Evolutionary conservation across 805 yeast species (phyloP), one percentile per base, ranked within the genome.

Genomic region (Saccharomycopsis javanensis): DNA sequence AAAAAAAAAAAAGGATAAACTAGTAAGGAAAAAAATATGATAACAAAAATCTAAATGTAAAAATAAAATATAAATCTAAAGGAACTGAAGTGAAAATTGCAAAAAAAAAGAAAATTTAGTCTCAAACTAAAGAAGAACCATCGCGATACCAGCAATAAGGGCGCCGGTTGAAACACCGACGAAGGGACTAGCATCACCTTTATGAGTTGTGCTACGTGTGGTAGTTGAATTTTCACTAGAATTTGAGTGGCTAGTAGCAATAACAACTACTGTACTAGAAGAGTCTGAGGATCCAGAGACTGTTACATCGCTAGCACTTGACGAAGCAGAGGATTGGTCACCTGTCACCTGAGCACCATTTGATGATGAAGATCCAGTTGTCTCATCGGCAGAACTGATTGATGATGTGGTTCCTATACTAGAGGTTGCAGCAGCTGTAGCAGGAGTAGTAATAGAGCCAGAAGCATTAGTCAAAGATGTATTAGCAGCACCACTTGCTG

Each of bases 131-230:
- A 38, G 50, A 46, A 53, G 45, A n/a, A 51, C 52, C 45, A 51
- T 16, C 30, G 55, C 58, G 15, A 56, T 18, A 45, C 53, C 58
- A 33, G 58, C 58, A 3, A 45, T 28, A 23, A 56, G 23, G 10
- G 50, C 25, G 7, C 55, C 53, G 15, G 53, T 13, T 4, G 58
- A 56, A 7, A 45, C 37, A 23, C 53, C 55, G 13, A 31, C 20
- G 5, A 52, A 18, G 23, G 23, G 34, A 33, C 48, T 34, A 11
- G 48, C 46, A 5, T 33, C 45, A 33, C 42, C 30, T 13, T 31
- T 34, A 18, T 31, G 34, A 5, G 53, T 30, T 7, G 27, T 51
- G 45, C 28, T 34, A 34, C 13, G 11, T 11, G 10, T 23, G 6
- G 30, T n/a, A 15, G 53, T 51, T 3, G 52, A 42, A 42, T 51